phyloP scores from a whole-genome alignment of 495 filamentous ascomycete species.

The Hypoxylon fuscum region DNA sequence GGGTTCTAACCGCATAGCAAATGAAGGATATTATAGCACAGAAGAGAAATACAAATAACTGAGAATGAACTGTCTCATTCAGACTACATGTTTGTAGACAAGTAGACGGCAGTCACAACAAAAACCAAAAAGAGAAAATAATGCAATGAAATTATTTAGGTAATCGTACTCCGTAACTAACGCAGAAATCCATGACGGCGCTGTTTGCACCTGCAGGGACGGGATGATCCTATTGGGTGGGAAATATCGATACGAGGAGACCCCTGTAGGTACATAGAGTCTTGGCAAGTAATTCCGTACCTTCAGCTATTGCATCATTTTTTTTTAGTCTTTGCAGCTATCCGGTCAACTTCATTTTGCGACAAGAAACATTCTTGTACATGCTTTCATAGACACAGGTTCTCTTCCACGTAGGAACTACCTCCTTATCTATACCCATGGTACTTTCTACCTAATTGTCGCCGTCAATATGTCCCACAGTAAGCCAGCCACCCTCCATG shows the following conservation, averaged over 20 bases:
- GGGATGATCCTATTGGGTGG: slow-evolving; percentile 18
- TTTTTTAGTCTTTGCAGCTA: not conserved
- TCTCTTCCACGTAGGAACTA: not conserved
- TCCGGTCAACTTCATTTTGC: not conserved
- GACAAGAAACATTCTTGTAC: not conserved
- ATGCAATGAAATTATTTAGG: not conserved
- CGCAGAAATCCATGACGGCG: not conserved
- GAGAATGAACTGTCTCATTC: not conserved
- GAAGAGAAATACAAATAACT: not conserved
- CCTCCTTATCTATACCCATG: not conserved
- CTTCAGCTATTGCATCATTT: not conserved
- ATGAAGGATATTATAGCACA: slow-evolving; percentile 11
- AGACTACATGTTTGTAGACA: slow-evolving; percentile 10
- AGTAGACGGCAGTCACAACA: slow-evolving; percentile 6
- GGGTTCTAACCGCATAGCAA: slow-evolving; percentile 22
- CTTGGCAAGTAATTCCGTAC: not conserved
- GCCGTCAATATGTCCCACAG: slow-evolving; percentile 62
- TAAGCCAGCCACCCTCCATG: too few relatives aligned
- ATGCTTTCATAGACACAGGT: not conserved
- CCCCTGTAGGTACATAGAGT: slow-evolving; percentile 14
- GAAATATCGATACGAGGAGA: slow-evolving; percentile 6
- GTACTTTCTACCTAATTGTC: not conserved
- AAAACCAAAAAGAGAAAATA: too few relatives aligned
- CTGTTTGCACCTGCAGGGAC: slow-evolving; percentile 15
- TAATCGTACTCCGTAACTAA: slow-evolving; percentile 9